Evolutionary conservation across 371 early-diverging fungal genomes (phyloP), one percentile per base, ranked within the genome.

Genomic region (Pancytospora philotis): DNA sequence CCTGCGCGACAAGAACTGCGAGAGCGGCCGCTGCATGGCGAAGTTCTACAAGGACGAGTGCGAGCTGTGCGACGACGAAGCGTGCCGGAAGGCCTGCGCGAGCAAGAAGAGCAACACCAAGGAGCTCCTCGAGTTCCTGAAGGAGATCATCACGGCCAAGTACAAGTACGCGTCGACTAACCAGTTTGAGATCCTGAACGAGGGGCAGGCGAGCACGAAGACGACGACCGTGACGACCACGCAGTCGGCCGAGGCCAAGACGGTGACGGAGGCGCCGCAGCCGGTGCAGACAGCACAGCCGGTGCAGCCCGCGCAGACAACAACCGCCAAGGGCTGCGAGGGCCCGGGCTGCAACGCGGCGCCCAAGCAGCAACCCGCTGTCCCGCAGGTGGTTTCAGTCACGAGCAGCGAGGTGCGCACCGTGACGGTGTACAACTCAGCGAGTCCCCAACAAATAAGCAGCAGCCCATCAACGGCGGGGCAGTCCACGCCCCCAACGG

Each of bases 21-120:
- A 53, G 19, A 48, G 48, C 19, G 30, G 30, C 39, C 34, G 25
- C 1, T 69, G 35, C 6, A 35, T 32, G 35, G 31, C 30, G 16
- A 35, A 64, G 2, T 3, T 35, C 2, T 34, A n/a, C 66, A 66
- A 35, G n/a, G 49, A 68, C 32, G 68, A 68, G 31, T 66, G 68
- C 31, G 62, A 25, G 3, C 25, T 50, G 30, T 61, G 58, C 22
- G 53, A 62, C 19, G 63, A 41, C 64, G 32, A 56, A 25, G 16
- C 31, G 36, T 61, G 58, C 27, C 2, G 39, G 2, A 56, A 48
- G 31, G n/a, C 6, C 25, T 62, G 35, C 38, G 10, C 1, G n/a
- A 25, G 28, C 1, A 59, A 36, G 25, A 68, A 30, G 30, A 57
- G 34, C 4, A 68, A 59, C 30, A 67, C 1, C n/a, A 3, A 48